These are phyloP conservation scores for Porcisia deanei DNA, from an alignment of 208 protist species.

Conservation along the genomic window DNA sequence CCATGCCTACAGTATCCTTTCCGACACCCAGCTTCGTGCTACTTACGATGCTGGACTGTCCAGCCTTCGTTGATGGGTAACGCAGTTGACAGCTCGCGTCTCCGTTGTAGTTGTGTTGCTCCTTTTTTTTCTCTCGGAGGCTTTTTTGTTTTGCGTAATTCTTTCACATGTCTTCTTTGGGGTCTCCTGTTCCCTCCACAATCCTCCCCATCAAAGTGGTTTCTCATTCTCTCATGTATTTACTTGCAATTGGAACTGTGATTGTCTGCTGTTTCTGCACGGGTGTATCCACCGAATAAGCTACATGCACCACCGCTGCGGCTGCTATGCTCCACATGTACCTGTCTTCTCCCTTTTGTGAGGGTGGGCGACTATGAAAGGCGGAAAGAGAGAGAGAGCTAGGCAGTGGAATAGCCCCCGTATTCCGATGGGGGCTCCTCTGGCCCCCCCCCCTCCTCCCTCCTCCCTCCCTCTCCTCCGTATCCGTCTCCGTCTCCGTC, in stretches of 20 bases:
- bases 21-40: slow-evolving; percentile 86
- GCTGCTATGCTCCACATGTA: neutral
- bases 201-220: too few relatives aligned
- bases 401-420: neutral
- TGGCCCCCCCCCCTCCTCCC: neutral
- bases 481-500: slow-evolving; percentile 1
- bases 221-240: neutral
- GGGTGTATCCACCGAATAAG: neutral
- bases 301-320: neutral
- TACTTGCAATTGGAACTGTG: neutral
- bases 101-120: neutral
- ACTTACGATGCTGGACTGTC: slow-evolving; percentile 91
- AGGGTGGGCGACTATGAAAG: neutral
- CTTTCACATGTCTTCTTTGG: too few relatives aligned
- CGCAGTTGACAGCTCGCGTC: too few relatives aligned
- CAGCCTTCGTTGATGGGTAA: slow-evolving; percentile 2
- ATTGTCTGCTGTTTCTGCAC: neutral
- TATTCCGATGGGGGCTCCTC: neutral
- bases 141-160: neutral
- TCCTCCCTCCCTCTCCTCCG: neutral
- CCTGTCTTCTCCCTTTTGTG: neutral
- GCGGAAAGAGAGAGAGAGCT: neutral
- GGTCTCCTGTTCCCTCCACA: too few relatives aligned
- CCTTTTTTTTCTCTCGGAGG: neutral
- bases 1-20: slow-evolving; percentile 95